Evolutionary conservation across 2,329 filamentous ascomycete genomes (phyloP), one percentile per base, ranked within the genome.

Genomic region (Alternaria solani): DNA sequence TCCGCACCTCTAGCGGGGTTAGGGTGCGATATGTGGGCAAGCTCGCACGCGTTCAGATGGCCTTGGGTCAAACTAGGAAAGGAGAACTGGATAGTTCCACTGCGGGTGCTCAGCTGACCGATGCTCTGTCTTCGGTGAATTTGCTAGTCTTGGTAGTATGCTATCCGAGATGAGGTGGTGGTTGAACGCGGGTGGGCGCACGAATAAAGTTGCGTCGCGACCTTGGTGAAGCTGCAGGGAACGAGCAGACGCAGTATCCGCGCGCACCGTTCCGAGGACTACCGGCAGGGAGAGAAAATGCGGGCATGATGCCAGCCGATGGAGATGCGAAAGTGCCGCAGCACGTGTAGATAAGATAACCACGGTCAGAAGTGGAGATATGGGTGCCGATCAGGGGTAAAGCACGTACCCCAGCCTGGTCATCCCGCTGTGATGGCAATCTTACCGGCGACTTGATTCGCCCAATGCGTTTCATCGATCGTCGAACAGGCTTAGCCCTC

Each of bases 361-460:
- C 16, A 26, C n/a, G 11, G 11, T 26, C 32, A 7, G 26, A 32
- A 49, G 57, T 60, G 57, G 47, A 57, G 53, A 57, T 57, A 26
- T 43, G 6, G 14, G 38, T 6, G 59, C n/a, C 30, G 59, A 62
- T 62, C 59, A 62, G 59, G 59, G 59, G 59, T 59, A 46, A 55
- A 26, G 55, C 59, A 59, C 55, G 41, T 28, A 23, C 55, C 34
- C 32, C 8, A 49, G 2, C 28, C 32, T 20, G 25, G 41, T 39
- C 49, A 39, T 26, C 39, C 47, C 34, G 39, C 51, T 32, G 28
- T 47, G 30, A 58, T 41, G 25, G 51, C 39, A 59, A 41, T 51
- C 49, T 54, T 42, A 59, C 30, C 41, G 16, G 41, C 58, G n/a
- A 52, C 14, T 32, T 55, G 26, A 48, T 52, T 61, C 43, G 54